phyloP scores from a whole-genome alignment of 768 basidiomycete genomes.

The Terana coerulea region DNA sequence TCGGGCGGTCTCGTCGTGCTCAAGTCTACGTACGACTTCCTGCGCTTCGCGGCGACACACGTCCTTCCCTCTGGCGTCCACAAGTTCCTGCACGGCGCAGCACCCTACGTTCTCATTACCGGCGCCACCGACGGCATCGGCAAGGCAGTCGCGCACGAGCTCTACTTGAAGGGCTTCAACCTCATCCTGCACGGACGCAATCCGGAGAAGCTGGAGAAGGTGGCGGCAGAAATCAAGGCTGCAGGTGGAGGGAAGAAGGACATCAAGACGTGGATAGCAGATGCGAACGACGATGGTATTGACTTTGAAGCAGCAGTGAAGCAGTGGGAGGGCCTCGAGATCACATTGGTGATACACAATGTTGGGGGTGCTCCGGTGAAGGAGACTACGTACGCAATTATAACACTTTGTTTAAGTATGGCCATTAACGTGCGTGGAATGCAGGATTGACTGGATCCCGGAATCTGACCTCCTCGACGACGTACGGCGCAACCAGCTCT shows the following conservation, averaged over 20 bases:
- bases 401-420: neutral
- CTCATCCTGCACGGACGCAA: constrained; percentile 27
- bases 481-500: constrained; percentile 19
- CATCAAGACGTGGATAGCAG: constrained; percentile 24
- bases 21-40: constrained; percentile 11
- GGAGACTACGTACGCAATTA: constrained; percentile 15
- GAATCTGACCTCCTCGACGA: constrained; percentile 16
- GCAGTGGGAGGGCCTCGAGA: constrained; percentile 22
- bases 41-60: constrained; percentile 15
- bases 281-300: constrained; percentile 14
- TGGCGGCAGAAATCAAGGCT: constrained; percentile 17
- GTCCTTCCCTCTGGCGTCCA: constrained; percentile 17
- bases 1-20: constrained; percentile 17
- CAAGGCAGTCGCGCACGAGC: constrained; percentile 21
- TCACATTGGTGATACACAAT: constrained; percentile 26
- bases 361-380: constrained; percentile 16
- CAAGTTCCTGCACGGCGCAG: constrained; percentile 20
- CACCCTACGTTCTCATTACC: constrained; percentile 25
- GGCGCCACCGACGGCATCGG: constrained; percentile 29
- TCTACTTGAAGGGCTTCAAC: constrained; percentile 26
- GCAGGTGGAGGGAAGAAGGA: constrained; percentile 5
- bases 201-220: constrained; percentile 22
- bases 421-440: too few relatives aligned
- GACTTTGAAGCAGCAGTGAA: constrained; percentile 19
- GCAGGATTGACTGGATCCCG: constrained; percentile 19